Percentiles rank a stretch among this genome's conserved stretches.
Conservation (phyloP, 2,329 filamentous ascomycete genomes). For the Alternaria postmessia region DNA sequence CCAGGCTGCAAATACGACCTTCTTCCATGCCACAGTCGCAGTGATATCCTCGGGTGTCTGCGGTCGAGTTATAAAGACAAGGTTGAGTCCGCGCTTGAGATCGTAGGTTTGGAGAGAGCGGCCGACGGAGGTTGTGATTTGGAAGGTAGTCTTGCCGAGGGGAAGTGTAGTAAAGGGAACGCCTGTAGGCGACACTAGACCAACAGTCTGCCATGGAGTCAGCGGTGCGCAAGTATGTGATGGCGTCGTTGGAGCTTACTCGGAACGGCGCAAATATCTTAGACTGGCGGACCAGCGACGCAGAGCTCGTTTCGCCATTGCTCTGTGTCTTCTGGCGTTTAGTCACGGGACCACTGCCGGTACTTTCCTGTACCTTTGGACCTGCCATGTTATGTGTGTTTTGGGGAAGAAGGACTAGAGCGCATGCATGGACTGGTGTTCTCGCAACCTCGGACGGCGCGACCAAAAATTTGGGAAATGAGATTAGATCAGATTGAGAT, state of each 20-base stretch:
- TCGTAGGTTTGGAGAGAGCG: constrained; percentile 95
- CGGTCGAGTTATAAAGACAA: constrained; percentile 91
- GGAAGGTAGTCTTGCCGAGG: constrained; percentile 92
- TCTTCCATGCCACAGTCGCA: constrained; percentile 86
- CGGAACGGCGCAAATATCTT: constrained; percentile 93
- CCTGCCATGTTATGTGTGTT: constrained; percentile 55
- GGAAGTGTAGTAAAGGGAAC: constrained; percentile 91
- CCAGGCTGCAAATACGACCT: constrained; percentile 89
- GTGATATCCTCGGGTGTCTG: constrained; percentile 88
- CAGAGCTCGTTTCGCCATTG: constrained; percentile 50
- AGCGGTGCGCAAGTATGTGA: constrained; percentile 9
- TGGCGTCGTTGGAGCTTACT: constrained; percentile 61
- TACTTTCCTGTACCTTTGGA: constrained; percentile 57
- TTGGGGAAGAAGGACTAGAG: background rate
- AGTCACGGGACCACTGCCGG: constrained; percentile 60
- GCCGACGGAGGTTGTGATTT: constrained; percentile 95
- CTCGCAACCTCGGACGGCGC: constrained; percentile 10
- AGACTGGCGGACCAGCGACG: constrained; percentile 62
- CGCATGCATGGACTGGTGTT: constrained; percentile 16
- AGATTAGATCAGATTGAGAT: constrained; percentile 26
- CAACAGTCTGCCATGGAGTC: constrained; percentile 73
- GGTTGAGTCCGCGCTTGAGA: constrained; percentile 84
- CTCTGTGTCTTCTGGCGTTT: constrained; percentile 66
- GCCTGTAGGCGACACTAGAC: constrained; percentile 86
- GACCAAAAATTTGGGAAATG: constrained; percentile 29